Evolutionary conservation across 1,139 yeast species (phyloP).

Genomic region (Spathaspora sp.): DNA sequence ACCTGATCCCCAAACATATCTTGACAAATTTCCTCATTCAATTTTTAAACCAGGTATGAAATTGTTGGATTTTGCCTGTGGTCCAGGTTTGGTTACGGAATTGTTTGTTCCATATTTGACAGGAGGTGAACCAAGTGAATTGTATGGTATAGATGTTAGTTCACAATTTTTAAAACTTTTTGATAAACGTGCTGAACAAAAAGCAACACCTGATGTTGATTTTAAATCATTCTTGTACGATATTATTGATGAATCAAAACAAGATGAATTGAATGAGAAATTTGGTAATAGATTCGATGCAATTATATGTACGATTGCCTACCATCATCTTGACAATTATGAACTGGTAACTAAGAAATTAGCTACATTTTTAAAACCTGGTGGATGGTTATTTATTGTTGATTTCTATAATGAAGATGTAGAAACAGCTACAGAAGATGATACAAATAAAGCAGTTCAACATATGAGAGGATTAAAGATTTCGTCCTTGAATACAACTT

Average conservation of each 20-base stretch:
- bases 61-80: constrained; percentile 46
- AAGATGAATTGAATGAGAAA: constrained; percentile 16
- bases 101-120: constrained; percentile 29
- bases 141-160: constrained; percentile 41
- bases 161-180: constrained; percentile 26
- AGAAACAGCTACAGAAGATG: constrained; percentile 15
- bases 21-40: constrained; percentile 13
- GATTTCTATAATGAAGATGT: constrained; percentile 39
- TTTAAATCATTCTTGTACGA: constrained; percentile 24
- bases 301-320: constrained; percentile 37
- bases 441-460: constrained; percentile 20
- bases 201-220: constrained; percentile 8
- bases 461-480: constrained; percentile 38
- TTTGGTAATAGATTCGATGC: constrained; percentile 29
- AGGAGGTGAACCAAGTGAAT: constrained; percentile 15
- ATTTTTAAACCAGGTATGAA: constrained; percentile 27
- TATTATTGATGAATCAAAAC: constrained; percentile 24
- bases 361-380: constrained; percentile 30
- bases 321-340: constrained; percentile 40
- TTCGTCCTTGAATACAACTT: constrained; percentile 22
- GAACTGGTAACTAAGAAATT: constrained; percentile 30
- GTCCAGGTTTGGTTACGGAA: constrained; percentile 39
- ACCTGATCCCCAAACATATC: constrained; percentile 15
- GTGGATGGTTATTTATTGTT: constrained; percentile 35
- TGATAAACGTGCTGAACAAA: constrained; percentile 15